Percentiles rank a stretch among this genome's conserved stretches.
Conservation (phyloP, 768 basidiomycete genomes). For the Mycena rosella region DNA sequence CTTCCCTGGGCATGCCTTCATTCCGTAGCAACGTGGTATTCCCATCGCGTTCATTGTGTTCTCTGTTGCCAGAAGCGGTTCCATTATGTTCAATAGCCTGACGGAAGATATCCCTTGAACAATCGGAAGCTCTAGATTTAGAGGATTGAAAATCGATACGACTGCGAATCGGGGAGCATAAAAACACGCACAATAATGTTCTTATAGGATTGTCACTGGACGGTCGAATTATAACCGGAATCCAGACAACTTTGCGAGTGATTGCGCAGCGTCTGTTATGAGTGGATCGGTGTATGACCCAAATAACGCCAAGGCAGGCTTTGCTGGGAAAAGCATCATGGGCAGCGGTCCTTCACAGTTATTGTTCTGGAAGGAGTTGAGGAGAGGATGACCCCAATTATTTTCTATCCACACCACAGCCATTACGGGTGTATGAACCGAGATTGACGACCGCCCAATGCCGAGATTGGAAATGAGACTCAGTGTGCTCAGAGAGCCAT, state of each 20-base stretch:
- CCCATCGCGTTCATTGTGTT: no score
- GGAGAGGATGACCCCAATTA: not conserved
- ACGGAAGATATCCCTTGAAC: not conserved
- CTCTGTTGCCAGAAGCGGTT: no score
- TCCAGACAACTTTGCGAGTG: not conserved
- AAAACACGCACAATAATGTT: not conserved
- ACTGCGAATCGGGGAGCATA: not conserved
- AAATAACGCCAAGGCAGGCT: slow-evolving; percentile 6
- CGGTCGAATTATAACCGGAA: slow-evolving; percentile 9
- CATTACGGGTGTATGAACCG: not conserved
- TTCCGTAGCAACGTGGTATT: no score
- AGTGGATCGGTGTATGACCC: not conserved
- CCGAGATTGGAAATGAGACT: not conserved
- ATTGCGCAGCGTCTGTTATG: not conserved
- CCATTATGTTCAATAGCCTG: no score
- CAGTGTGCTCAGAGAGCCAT: not conserved
- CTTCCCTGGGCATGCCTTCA: no score
- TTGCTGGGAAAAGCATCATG: slow-evolving; percentile 4
- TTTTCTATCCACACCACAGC: slow-evolving; percentile 7
- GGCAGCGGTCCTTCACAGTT: not conserved
- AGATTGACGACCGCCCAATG: slow-evolving; percentile 1
- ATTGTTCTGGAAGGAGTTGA: not conserved
- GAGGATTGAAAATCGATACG: not conserved
- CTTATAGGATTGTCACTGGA: not conserved
- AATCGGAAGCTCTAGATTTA: not conserved